Conservation (phyloP, 352 stramenopile genomes). For the Aphanomyces euteiches region DNA sequence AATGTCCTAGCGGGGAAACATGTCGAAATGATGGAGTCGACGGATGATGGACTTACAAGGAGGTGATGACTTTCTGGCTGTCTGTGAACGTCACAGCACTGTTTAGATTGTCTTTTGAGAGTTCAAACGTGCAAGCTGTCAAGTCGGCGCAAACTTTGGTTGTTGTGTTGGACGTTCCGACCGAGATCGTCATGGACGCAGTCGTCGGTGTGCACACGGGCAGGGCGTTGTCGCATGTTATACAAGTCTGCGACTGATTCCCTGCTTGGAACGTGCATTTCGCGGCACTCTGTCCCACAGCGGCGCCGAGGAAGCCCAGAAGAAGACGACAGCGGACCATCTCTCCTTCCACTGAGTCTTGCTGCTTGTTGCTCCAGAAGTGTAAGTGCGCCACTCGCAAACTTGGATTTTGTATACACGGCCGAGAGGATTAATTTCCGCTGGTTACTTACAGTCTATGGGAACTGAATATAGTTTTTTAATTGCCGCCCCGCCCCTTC, state of each 20-base stretch:
- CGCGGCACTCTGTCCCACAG: neutral
- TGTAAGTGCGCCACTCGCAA: conserved; percentile 10
- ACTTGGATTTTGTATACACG: conserved; percentile 9
- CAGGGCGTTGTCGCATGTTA: neutral
- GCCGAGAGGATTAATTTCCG: neutral
- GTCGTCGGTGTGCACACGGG: conserved; percentile 1
- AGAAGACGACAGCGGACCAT: neutral
- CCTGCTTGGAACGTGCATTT: neutral
- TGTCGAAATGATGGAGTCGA: neutral
- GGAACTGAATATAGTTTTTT: conserved; percentile 11
- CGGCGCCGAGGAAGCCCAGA: neutral
- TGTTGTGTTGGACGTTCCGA: neutral
- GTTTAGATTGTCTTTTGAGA: neutral
- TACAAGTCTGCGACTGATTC: neutral
- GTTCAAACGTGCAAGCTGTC: neutral
- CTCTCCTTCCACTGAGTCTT: neutral
- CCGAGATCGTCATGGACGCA: neutral
- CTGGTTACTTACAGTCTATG: conserved; percentile 12
- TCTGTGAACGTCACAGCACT: neutral
- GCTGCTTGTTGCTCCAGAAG: conserved; percentile 15
- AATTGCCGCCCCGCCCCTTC: conserved; percentile 5
- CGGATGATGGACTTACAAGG: neutral
- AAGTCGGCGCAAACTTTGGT: neutral
- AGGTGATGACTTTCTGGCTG: neutral
- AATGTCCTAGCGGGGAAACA: conserved; percentile 6